Percentiles rank a stretch among this genome's conserved stretches.
phyloP scores from a whole-genome alignment of 331 rosid genomes.

The Saraca asoca region DNA sequence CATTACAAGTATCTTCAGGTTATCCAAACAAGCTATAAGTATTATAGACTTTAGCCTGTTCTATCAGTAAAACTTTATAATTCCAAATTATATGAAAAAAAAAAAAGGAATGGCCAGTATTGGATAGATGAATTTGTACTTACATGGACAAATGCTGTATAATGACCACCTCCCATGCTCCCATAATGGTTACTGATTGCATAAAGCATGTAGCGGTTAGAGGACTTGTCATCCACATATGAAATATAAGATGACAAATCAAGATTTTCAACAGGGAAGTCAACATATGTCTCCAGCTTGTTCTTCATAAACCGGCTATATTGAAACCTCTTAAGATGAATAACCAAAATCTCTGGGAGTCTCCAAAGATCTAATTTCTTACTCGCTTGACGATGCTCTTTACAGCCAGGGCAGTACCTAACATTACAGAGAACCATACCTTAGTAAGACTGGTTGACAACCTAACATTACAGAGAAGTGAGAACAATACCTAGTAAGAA shows the following conservation, averaged over 20 bases:
- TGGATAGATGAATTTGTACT: conserved; percentile 43
- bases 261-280: conserved; percentile 83
- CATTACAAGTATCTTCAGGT: too few relatives aligned
- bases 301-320: conserved; percentile 90
- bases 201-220: conserved; percentile 76
- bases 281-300: conserved; percentile 94
- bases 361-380: conserved; percentile 99
- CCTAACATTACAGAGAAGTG: conserved; percentile 56
- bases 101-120: conserved; percentile 16
- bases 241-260: conserved; percentile 83
- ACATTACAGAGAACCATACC: conserved; percentile 32
- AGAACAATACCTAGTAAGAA: background rate
- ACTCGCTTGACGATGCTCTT: conserved; percentile 86
- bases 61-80: too few relatives aligned
- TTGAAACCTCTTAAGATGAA: conserved; percentile 96
- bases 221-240: conserved; percentile 53
- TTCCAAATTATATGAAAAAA: background rate
- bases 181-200: conserved; percentile 96
- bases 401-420: conserved; percentile 96
- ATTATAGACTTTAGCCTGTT: background rate
- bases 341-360: conserved; percentile 95
- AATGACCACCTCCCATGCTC: conserved; percentile 99
- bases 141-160: conserved; percentile 97
- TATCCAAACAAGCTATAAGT: background rate
- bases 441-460: too few relatives aligned